Evolutionary conservation across 257 asterid genomes (phyloP).

Genomic region (Jasminum sambac): DNA sequence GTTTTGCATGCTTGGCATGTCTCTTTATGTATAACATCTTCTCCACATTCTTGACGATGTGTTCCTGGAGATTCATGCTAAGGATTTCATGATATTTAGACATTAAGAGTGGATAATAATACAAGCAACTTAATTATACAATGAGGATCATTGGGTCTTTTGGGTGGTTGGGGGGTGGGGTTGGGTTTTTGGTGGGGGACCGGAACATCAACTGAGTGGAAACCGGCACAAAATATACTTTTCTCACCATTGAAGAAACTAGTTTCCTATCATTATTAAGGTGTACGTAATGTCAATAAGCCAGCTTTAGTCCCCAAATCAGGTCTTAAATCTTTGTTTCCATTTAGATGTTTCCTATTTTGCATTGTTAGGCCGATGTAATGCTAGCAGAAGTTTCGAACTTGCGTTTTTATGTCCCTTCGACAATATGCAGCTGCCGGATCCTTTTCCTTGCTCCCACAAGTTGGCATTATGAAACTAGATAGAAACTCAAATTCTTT

Average conservation of each 20-base stretch:
- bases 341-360: background rate
- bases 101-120: background rate
- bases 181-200: too few species aligned
- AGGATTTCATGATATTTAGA: background rate
- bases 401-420: background rate
- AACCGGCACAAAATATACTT: background rate
- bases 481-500: slow-evolving; percentile 2
- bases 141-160: background rate
- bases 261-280: background rate
- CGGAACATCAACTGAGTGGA: background rate
- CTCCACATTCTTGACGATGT: background rate
- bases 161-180: too few species aligned
- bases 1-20: slow-evolving; percentile 13
- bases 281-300: background rate
- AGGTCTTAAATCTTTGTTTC: background rate
- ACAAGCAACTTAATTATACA: background rate
- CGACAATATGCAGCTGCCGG: background rate
- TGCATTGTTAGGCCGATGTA: background rate
- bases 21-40: slow-evolving; percentile 3
- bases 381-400: background rate
- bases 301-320: background rate
- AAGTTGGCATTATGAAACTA: slow-evolving; percentile 1
- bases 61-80: background rate
- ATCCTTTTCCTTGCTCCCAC: slow-evolving; percentile 1
- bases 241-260: background rate